phyloP scores from a whole-genome alignment of 169 alveolate genomes.

The Plasmodium cynomolgi region DNA sequence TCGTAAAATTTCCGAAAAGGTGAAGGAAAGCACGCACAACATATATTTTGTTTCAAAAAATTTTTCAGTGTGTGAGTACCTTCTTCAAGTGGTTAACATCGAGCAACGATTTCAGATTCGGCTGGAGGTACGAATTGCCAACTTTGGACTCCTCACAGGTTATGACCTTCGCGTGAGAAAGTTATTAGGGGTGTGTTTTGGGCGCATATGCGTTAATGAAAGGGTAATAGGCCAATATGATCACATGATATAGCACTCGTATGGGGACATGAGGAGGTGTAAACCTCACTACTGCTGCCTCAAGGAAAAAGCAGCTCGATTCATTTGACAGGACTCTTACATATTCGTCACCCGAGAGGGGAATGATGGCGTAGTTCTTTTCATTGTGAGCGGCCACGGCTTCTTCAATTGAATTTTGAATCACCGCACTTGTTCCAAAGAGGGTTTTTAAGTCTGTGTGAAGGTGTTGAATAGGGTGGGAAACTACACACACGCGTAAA shows the following conservation, averaged over 20 bases:
- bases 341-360: conserved; percentile 26
- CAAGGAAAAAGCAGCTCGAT: background rate
- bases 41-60: background rate
- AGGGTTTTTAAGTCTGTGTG: conserved; percentile 31
- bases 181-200: background rate
- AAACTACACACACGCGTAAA: background rate
- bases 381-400: conserved; percentile 38
- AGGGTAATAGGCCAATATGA: background rate
- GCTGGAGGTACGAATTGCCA: conserved; percentile 33
- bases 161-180: conserved; percentile 15
- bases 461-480: background rate
- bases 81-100: conserved; percentile 61
- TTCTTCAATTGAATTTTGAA: conserved; percentile 34
- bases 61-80: background rate
- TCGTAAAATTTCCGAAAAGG: background rate
- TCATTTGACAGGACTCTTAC: background rate
- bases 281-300: background rate
- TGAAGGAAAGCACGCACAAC: background rate
- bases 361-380: conserved; percentile 27
- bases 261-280: background rate
- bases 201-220: background rate
- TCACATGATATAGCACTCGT: background rate
- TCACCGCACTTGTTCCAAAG: conserved; percentile 52
- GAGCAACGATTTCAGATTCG: conserved; percentile 28
- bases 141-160: conserved; percentile 43